These are phyloP conservation scores for Obba rivulosa DNA, from an alignment of 768 basidiomycete genomes.

Conservation along the genomic window DNA sequence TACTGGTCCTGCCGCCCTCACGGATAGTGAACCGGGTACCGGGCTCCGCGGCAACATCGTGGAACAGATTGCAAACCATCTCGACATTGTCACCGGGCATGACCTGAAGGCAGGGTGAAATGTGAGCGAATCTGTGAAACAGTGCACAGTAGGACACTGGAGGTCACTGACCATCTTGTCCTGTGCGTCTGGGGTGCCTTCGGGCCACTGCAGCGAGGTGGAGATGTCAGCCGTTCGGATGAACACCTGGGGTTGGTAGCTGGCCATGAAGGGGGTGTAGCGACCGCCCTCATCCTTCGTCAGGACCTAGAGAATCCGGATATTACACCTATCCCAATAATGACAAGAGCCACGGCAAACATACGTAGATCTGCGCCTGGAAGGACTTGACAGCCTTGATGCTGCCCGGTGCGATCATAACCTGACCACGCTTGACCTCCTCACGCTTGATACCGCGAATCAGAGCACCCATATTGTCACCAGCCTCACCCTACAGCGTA, in stretches of 20 bases:
- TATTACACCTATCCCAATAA: not conserved
- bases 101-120: constrained; percentile 40
- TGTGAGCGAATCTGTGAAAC: constrained; percentile 4
- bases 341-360: constrained; percentile 17
- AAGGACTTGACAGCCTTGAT: constrained; percentile 96
- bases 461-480: constrained; percentile 98
- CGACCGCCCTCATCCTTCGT: constrained; percentile 91
- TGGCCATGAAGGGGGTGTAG: constrained; percentile 86
- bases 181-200: constrained; percentile 70
- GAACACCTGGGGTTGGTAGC: constrained; percentile 95
- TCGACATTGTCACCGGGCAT: constrained; percentile 99
- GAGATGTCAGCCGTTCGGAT: constrained; percentile 95
- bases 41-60: constrained; percentile 85
- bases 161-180: constrained; percentile 73
- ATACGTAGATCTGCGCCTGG: constrained; percentile 85
- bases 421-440: constrained; percentile 89
- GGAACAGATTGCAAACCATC: constrained; percentile 76
- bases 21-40: constrained; percentile 92
- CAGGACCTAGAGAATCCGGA: constrained; percentile 45
- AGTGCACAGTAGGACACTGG: not conserved
- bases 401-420: constrained; percentile 81
- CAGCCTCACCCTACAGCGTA: constrained; percentile 80
- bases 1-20: constrained; percentile 91
- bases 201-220: constrained; percentile 77
- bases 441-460: constrained; percentile 97